Percentiles rank a stretch among this genome's conserved stretches.
These are phyloP conservation scores for Protea cynaroides DNA, from an alignment of 164 flowering plant genomes.

Conservation along the genomic window DNA sequence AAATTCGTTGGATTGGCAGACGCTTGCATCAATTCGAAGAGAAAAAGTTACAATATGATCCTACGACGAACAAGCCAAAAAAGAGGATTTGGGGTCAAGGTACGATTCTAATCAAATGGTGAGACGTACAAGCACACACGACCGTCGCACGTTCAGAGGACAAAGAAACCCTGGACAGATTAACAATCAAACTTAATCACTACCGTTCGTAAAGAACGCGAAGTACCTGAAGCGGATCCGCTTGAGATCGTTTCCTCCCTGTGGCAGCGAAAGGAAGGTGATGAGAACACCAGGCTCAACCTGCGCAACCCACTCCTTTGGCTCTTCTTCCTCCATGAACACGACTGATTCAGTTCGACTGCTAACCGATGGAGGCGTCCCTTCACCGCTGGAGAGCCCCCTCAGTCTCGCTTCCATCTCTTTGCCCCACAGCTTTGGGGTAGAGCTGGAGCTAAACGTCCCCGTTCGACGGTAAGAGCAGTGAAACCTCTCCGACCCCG, in stretches of 20 bases:
- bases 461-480: conserved; percentile 57
- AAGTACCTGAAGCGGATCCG: conserved; percentile 88
- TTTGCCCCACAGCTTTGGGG: conserved; percentile 69
- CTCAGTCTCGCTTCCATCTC: conserved; percentile 61
- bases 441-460: conserved; percentile 40
- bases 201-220: not conserved
- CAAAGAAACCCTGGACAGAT: too few species aligned
- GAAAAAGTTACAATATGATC: too few species aligned
- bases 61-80: too few species aligned
- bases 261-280: conserved; percentile 74
- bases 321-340: conserved; percentile 80
- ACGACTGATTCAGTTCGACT: conserved; percentile 60
- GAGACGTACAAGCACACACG: not conserved
- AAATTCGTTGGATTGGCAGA: too few species aligned
- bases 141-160: too few species aligned
- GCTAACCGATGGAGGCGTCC: conserved; percentile 70
- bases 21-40: too few species aligned
- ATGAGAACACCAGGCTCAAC: conserved; percentile 96
- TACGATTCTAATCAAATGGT: too few species aligned
- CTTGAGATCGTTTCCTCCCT: conserved; percentile 91
- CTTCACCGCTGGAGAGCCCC: conserved; percentile 78
- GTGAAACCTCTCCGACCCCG: conserved; percentile 62
- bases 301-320: conserved; percentile 96
- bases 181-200: too few species aligned
- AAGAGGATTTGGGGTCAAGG: too few species aligned